Conservation (phyloP, 139 green algal species). For the Parachlorella kessleri region DNA sequence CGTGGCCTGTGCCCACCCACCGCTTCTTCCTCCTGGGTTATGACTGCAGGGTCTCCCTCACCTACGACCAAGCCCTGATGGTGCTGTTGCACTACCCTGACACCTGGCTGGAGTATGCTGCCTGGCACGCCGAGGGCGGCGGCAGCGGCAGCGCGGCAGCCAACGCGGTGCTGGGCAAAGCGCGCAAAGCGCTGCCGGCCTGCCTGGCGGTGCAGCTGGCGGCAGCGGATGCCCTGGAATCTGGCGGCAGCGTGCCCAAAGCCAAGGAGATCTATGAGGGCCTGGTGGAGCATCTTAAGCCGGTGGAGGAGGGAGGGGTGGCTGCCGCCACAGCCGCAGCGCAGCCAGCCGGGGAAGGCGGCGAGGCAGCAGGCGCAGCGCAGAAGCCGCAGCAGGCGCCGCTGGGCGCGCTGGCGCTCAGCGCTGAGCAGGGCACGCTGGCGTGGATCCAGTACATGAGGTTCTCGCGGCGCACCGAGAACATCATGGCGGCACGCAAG, state of each 20-base stretch:
- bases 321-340: neutral
- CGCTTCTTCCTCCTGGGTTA: no score
- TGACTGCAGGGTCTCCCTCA: conserved; percentile 69
- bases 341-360: neutral
- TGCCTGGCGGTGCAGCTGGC: conserved; percentile 80
- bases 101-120: conserved; percentile 49
- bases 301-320: neutral
- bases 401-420: conserved; percentile 32
- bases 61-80: conserved; percentile 86
- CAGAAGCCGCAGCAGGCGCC: neutral
- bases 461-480: conserved; percentile 67
- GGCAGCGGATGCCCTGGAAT: conserved; percentile 77
- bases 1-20: no score
- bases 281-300: conserved; percentile 25
- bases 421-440: conserved; percentile 60
- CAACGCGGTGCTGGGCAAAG: conserved; percentile 48
- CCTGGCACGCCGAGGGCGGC: conserved; percentile 31
- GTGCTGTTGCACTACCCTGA: conserved; percentile 74
- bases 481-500: conserved; percentile 63
- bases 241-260: conserved; percentile 43
- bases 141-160: conserved; percentile 25
- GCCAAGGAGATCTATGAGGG: conserved; percentile 68
- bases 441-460: conserved; percentile 89
- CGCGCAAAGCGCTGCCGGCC: conserved; percentile 56
- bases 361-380: neutral